Conservation (phyloP, 176 grass and related monocot genomes). For the Themeda triandra region DNA sequence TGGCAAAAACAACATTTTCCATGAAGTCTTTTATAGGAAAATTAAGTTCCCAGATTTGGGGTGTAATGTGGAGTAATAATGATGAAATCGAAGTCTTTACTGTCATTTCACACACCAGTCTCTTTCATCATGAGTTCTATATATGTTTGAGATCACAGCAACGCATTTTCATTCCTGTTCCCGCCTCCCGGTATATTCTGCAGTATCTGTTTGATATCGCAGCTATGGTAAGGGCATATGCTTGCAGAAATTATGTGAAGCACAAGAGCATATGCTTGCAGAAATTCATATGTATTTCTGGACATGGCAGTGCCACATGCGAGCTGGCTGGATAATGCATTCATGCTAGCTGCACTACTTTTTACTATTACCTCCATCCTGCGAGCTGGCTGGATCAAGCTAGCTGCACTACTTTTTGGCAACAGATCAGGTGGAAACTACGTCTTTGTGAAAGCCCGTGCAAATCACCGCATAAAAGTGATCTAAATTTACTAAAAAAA, state of each 20-base stretch:
- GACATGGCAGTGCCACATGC: background rate
- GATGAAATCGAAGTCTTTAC: background rate
- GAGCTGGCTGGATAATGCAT: constrained; percentile 4
- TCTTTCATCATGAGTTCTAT: background rate
- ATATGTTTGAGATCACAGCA: background rate
- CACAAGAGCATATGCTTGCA: background rate
- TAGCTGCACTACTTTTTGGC: no score
- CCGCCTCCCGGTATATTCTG: background rate
- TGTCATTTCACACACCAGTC: background rate
- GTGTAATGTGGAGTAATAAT: constrained; percentile 13
- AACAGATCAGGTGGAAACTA: no score
- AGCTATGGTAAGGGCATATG: background rate
- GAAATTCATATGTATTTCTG: background rate
- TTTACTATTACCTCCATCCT: background rate
- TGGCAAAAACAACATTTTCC: constrained; percentile 11
- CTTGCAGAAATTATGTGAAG: background rate
- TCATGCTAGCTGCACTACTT: background rate
- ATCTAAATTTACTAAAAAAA: no score
- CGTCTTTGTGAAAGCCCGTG: no score
- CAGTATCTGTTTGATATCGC: background rate
- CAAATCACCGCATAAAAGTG: no score
- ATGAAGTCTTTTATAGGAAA: constrained; percentile 8
- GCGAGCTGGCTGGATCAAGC: no score
- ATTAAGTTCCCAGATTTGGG: background rate
- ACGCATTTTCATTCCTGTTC: background rate